Base-by-base conservation (phyloP, 805 yeast species). In the Middelhovenomyces tepae region DNA sequence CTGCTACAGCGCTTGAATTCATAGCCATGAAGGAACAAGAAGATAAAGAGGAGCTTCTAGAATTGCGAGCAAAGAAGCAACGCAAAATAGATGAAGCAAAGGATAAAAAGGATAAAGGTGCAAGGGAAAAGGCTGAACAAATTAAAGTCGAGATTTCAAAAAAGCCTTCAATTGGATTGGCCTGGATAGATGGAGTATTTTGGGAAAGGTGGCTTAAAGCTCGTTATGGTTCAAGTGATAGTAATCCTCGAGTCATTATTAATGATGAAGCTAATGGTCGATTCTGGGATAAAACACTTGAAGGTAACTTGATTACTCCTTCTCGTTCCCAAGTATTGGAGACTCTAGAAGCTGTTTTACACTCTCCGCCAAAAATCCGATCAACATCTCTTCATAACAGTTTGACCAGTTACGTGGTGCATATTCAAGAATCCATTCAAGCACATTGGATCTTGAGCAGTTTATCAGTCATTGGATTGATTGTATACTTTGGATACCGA, bases 141-240 rank as follows among this genome's bases (percentile, higher is more conserved):
- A 49, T 46, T 28, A 44, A 37, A 22, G 52, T 54, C 16, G 46
- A 41, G 11, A 46, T 47, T 7, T 18, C 32, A n/a, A 19, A 35
- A 10, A 34, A 38, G 16, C 44, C 50, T 4, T 43, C 40, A 2
- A 54, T 53, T 6, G 59, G 55, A 5, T 54, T 56, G 31, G 59
- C 57, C 2, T 56, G 59, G 59, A 47, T 56, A n/a, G 56, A 56
- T 38, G 57, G 55, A 8, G 37, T 46, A 11, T 48, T 48, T 34
- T 54, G 57, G 56, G 50, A 46, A 34, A 38, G 53, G 13, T 56
- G 60, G 60, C 40, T 56, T 23, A 42, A 43, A 28, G 43, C 42
- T 28, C 43, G 51, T 9, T 53, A 46, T 27, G 54, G 56, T 16
- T 34, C 46, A 19, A 44, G 46, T 20, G 43, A 38, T 7, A 42